Conservation (phyloP, 176 grass and related monocot species). For the Metroxylon sagu region DNA sequence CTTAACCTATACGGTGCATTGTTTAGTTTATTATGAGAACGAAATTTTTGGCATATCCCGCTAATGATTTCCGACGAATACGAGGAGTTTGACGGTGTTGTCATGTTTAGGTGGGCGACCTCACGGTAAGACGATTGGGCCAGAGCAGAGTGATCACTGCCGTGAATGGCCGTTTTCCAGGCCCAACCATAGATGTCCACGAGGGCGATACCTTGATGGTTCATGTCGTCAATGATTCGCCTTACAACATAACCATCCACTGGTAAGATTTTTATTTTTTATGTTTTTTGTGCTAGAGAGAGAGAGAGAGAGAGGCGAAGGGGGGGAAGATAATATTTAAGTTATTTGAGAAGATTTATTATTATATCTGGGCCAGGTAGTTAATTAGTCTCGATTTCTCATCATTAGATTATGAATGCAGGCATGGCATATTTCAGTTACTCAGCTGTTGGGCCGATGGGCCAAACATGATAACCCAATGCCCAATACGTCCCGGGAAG, state of each 20-base stretch:
- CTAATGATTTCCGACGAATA: no score
- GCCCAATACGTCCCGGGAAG: conserved; percentile 44
- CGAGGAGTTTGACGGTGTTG: neutral
- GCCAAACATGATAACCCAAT: conserved; percentile 64
- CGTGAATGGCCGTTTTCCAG: conserved; percentile 37
- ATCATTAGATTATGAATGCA: no score
- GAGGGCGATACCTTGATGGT: conserved; percentile 47
- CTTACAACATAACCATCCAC: conserved; percentile 48
- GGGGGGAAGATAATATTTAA: no score
- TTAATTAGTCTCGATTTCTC: neutral
- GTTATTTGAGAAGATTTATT: no score
- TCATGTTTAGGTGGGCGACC: conserved; percentile 23
- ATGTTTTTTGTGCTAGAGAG: no score
- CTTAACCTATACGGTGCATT: no score
- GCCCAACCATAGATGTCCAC: conserved; percentile 32
- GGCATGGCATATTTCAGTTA: conserved; percentile 64
- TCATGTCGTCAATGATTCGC: conserved; percentile 49
- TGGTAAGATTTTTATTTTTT: conserved; percentile 14
- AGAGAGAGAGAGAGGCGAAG: no score
- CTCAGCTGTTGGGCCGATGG: conserved; percentile 65
- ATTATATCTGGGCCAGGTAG: no score
- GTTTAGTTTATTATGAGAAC: no score
- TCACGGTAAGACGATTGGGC: conserved; percentile 34
- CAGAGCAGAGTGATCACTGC: conserved; percentile 33
- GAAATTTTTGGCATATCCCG: no score